Base-by-base conservation (phyloP, 495 filamentous ascomycete genomes). In the Aspergillus diversus region DNA sequence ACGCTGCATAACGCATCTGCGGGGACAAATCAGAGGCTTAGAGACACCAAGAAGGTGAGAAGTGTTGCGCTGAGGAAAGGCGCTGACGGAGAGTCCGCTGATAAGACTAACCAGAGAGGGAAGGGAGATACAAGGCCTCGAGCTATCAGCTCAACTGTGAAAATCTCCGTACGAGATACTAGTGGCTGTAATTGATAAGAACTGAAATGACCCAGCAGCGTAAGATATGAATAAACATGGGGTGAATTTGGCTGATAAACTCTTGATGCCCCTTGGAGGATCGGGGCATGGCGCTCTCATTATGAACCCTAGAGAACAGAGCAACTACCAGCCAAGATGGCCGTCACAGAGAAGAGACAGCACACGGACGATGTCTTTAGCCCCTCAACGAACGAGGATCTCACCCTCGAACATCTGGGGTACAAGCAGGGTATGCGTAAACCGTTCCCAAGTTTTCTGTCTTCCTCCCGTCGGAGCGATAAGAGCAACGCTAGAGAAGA, bases 391-490 rank as follows among this genome's bases (percentile, higher is more conserved):
- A 50, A 66, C 35, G 77, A 80, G 55, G 80, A 80, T 59, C 66
- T 74, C 9, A 69, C 69, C 9, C 72, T 82, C 8, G 73, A 79
- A 63, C 63, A 75, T 5, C 61, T 82, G 53, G 80, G 80, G 11
- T 82, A 84, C 60, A 73, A 81, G 57, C 82, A 81, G 71, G 77
- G 75, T 74, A 70, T 53, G 63, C 0, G 13, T 12, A 5, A 13
- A 27, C 21, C 21, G 21, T 27, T 27, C 21, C 21, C 21, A 27
- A 27, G 21, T 27, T n/a, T 34, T 27, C 47, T 13, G 15, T 55
- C 11, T 9, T 50, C 47, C 17, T 50, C 16, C 5, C 9, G 47
- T 27, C 16, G 15, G 13, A 27, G 11, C 9, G 6, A 27, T n/a
- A 27, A 21, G 27, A 5, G 47, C 7, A 17, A 27, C 49, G 12